Percentiles rank a stretch among this genome's conserved stretches.
phyloP scores from a whole-genome alignment of 495 filamentous ascomycete genomes.

The Aspergillus ostianus region DNA sequence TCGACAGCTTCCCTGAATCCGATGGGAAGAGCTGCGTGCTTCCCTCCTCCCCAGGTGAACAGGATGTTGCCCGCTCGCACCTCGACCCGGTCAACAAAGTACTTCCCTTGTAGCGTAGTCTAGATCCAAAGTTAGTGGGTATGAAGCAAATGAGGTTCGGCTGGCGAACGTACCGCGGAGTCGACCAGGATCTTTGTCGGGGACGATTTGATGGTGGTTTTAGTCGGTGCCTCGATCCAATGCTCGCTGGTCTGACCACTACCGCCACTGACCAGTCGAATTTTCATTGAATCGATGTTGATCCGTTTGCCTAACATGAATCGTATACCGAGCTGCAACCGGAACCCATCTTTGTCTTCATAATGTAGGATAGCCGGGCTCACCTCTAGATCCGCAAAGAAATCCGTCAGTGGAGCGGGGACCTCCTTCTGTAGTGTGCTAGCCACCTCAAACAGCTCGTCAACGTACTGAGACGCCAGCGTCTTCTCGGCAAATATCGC shows the following conservation, averaged over 20 bases:
- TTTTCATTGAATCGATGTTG: constrained; percentile 60
- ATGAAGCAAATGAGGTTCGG: not conserved
- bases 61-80: constrained; percentile 66
- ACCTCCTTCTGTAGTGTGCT: constrained; percentile 61
- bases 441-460: constrained; percentile 64
- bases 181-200: constrained; percentile 39
- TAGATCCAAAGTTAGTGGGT: constrained; percentile 18
- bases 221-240: constrained; percentile 39
- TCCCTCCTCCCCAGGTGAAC: constrained; percentile 46
- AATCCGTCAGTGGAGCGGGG: constrained; percentile 63
- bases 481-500: constrained; percentile 50
- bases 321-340: constrained; percentile 64
- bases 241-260: constrained; percentile 36
- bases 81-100: constrained; percentile 70
- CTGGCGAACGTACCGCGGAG: constrained; percentile 33
- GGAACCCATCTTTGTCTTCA: constrained; percentile 73
- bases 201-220: constrained; percentile 38
- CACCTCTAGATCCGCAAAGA: constrained; percentile 69
- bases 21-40: constrained; percentile 33
- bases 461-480: constrained; percentile 59
- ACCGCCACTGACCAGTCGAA: constrained; percentile 55
- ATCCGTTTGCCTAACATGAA: constrained; percentile 74
- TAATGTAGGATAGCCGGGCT: constrained; percentile 69
- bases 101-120: constrained; percentile 70
- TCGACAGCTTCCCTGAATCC: constrained; percentile 43